Conservation (phyloP, 1,284 basidiomycete genomes). For the Amylostereum areolatum region DNA sequence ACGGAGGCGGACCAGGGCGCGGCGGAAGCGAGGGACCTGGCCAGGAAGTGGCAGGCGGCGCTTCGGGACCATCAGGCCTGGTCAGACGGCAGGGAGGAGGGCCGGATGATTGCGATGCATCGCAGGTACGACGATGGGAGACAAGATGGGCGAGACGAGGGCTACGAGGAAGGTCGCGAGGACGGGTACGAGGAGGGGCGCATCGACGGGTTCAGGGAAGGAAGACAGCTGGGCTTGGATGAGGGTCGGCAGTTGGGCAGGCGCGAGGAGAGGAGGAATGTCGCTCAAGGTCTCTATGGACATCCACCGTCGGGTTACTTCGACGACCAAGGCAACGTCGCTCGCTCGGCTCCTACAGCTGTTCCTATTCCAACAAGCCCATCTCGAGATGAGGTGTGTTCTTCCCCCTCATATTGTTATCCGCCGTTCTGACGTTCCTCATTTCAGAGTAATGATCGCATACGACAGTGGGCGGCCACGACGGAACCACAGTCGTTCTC, state of each 20-base stretch:
- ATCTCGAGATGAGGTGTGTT: background rate
- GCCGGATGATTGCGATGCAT: slow-evolving; percentile 28
- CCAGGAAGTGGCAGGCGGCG: slow-evolving; percentile 39
- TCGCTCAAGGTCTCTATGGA: background rate
- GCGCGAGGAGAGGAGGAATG: slow-evolving; percentile 28
- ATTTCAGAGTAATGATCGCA: slow-evolving; percentile 8
- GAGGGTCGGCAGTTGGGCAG: slow-evolving; percentile 36
- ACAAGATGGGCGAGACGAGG: slow-evolving; percentile 37
- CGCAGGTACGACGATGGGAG: slow-evolving; percentile 35
- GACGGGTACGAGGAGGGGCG: slow-evolving; percentile 43
- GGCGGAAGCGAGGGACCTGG: slow-evolving; percentile 39
- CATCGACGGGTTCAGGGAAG: slow-evolving; percentile 39
- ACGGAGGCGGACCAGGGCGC: slow-evolving; percentile 42
- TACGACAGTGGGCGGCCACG: slow-evolving; percentile 12
- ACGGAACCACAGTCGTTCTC: slow-evolving; percentile 7
- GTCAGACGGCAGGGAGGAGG: slow-evolving; percentile 40
- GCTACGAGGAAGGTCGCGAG: slow-evolving; percentile 37
- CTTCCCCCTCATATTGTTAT: background rate
- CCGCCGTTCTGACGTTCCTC: background rate
- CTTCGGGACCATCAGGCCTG: slow-evolving; percentile 42
- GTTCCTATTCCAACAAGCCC: background rate
- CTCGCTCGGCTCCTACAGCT: background rate
- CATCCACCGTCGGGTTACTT: slow-evolving; percentile 6
- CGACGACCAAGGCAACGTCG: background rate
- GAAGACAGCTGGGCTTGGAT: slow-evolving; percentile 31